Evolutionary conservation across 1,284 basidiomycete species (phyloP).

Genomic region (Vanrija sp.): DNA sequence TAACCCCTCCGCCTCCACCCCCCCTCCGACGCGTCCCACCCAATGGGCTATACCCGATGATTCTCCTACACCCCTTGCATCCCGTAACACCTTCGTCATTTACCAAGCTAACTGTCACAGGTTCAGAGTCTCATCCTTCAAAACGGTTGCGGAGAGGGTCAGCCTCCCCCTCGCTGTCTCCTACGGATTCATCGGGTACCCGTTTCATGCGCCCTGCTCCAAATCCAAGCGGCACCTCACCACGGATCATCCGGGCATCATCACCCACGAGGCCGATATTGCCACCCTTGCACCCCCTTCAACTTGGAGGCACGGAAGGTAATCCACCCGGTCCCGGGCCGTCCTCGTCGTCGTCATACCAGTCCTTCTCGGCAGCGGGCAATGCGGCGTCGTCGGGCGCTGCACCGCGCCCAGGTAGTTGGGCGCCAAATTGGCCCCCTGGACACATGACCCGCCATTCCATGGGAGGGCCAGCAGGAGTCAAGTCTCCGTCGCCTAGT

Average conservation of each 20-base stretch:
- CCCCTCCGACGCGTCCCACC: too few relatives aligned
- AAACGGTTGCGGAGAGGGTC: constrained; percentile 10
- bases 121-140: constrained; percentile 8
- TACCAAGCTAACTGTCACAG: constrained; percentile 2
- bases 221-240: constrained; percentile 6
- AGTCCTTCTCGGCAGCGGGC: constrained; percentile 8
- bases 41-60: too few relatives aligned
- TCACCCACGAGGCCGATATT: constrained; percentile 12
- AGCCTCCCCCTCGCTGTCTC: constrained; percentile 2
- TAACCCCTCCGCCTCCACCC: too few relatives aligned
- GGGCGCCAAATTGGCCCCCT: constrained; percentile 11
- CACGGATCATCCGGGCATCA: constrained; percentile 13
- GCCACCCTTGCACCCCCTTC: constrained; percentile 15
- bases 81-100: not conserved
- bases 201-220: not conserved
- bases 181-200: not conserved
- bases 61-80: not conserved
- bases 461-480: constrained; percentile 3
- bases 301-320: too few relatives aligned
- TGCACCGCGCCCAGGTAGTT: constrained; percentile 2
- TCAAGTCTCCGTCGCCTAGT: constrained; percentile 14
- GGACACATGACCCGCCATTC: constrained; percentile 15
- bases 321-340: too few relatives aligned
- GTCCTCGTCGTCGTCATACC: constrained; percentile 2
- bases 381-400: not conserved